Evolutionary conservation across 176 grass and related monocot species (phyloP).

Genomic region (Eragrostis nindensis): DNA sequence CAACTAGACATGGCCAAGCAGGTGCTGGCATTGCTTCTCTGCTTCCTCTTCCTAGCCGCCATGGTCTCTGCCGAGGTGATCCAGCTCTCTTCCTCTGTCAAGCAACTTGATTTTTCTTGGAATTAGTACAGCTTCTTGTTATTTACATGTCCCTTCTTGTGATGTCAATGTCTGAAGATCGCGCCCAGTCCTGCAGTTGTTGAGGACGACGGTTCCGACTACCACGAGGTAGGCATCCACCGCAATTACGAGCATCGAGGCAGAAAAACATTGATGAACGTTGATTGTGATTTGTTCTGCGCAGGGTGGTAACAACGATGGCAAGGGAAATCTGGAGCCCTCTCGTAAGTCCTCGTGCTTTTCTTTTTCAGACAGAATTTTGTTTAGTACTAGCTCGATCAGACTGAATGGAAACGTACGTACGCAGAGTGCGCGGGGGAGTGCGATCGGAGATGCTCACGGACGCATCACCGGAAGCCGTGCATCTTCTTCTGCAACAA

Average conservation of each 20-base stretch:
- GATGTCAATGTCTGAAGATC: neutral
- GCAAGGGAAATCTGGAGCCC: constrained; percentile 23
- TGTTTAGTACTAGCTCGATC: too few relatives aligned
- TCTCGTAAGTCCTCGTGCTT: neutral
- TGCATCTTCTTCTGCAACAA: constrained; percentile 59
- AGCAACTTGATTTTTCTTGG: neutral
- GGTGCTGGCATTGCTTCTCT: neutral
- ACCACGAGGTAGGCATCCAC: neutral
- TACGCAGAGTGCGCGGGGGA: constrained; percentile 36
- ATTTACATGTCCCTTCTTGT: neutral
- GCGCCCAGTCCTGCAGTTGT: too few relatives aligned
- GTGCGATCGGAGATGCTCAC: constrained; percentile 38
- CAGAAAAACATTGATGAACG: too few relatives aligned
- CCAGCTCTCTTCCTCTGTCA: neutral
- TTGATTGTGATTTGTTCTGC: neutral
- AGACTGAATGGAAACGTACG: neutral
- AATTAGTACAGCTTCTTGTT: neutral
- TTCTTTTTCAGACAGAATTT: neutral
- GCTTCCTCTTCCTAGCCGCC: constrained; percentile 1
- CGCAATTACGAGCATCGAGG: too few relatives aligned
- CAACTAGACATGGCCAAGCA: neutral
- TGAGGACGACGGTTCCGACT: neutral
- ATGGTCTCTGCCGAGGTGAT: neutral
- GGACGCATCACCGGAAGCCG: constrained; percentile 45
- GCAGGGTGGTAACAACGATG: neutral